A percentile compares a stretch with the other conserved stretches of the same genome.
phyloP scores from a whole-genome alignment of 768 basidiomycete species.

The Russula emetica region DNA sequence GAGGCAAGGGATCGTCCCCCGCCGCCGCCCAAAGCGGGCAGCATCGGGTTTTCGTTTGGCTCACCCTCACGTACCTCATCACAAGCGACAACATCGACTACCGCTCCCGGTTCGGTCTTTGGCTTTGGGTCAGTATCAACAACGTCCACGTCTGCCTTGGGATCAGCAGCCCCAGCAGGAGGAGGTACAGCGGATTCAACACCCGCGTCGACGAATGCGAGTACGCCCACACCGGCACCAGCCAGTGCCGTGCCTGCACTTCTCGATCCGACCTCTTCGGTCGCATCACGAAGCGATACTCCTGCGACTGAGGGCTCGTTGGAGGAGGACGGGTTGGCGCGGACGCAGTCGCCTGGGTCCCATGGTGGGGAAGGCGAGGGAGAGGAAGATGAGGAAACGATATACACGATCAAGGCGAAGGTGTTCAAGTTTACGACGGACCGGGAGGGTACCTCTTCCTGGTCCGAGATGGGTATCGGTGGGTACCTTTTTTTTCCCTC shows the following conservation, averaged over 20 bases:
- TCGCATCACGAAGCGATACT: constrained; percentile 25
- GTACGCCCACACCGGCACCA: not conserved
- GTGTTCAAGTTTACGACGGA: constrained; percentile 56
- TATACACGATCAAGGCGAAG: constrained; percentile 54
- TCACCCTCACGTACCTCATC: constrained; percentile 18
- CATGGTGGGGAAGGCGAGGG: constrained; percentile 74
- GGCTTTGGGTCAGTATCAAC: not conserved
- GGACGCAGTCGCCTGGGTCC: constrained; percentile 26
- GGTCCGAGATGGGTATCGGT: constrained; percentile 70
- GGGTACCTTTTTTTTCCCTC: constrained; percentile 31
- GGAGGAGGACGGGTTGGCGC: constrained; percentile 28
- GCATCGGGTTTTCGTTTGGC: constrained; percentile 27
- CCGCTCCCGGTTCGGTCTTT: constrained; percentile 1
- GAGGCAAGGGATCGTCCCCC: constrained; percentile 3
- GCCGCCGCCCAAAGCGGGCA: constrained; percentile 20
- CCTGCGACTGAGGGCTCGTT: constrained; percentile 31
- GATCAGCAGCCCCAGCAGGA: not conserved
- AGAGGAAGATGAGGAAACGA: constrained; percentile 74
- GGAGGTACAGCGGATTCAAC: not conserved
- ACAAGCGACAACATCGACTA: not conserved
- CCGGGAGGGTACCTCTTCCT: constrained; percentile 44
- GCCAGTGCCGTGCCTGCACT: not conserved
- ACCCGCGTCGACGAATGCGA: not conserved
- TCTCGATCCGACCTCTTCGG: not conserved
- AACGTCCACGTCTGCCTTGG: not conserved